phyloP scores from a whole-genome alignment of 2,329 filamentous ascomycete genomes.

The Beauveria asiatica region DNA sequence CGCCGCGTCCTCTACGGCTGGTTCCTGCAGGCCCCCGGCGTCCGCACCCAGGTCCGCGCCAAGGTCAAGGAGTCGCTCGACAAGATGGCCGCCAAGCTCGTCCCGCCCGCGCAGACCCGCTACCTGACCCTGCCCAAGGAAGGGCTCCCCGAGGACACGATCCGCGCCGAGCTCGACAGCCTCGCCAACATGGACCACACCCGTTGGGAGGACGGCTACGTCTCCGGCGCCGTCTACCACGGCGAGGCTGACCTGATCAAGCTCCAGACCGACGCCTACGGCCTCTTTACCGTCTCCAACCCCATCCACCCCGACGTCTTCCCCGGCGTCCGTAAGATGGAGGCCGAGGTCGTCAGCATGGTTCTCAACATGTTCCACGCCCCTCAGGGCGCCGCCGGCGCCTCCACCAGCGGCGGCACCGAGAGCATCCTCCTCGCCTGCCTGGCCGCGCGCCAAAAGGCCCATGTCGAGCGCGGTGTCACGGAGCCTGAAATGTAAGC shows the following conservation, averaged over 20 bases:
- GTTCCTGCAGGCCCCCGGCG: slow-evolving; percentile 79
- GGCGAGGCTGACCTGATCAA: slow-evolving; percentile 74
- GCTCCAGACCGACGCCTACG: slow-evolving; percentile 87
- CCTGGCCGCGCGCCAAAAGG: slow-evolving; percentile 82
- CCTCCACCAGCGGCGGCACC: slow-evolving; percentile 86
- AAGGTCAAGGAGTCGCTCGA: slow-evolving; percentile 73
- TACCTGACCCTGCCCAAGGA: slow-evolving; percentile 73
- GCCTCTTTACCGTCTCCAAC: slow-evolving; percentile 89
- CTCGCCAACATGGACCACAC: slow-evolving; percentile 86
- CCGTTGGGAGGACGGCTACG: slow-evolving; percentile 90
- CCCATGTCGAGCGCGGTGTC: slow-evolving; percentile 72
- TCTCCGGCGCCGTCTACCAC: slow-evolving; percentile 94
- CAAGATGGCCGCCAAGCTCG: slow-evolving; percentile 77
- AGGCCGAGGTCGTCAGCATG: slow-evolving; percentile 96
- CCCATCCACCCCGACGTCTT: slow-evolving; percentile 98
- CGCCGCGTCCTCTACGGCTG: slow-evolving; percentile 72
- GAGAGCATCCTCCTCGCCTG: slow-evolving; percentile 97
- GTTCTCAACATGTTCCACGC: slow-evolving; percentile 84
- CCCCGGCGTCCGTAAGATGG: slow-evolving; percentile 97
- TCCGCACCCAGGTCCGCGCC: slow-evolving; percentile 75
- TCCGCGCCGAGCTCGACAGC: slow-evolving; percentile 70
- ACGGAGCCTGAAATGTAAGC: slow-evolving; percentile 88
- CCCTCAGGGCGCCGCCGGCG: slow-evolving; percentile 74
- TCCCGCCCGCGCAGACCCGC: slow-evolving; percentile 62
- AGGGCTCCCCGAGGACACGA: slow-evolving; percentile 70